Base-by-base conservation (phyloP, 441 rosid genomes). In the Raphanus hybrid region DNA sequence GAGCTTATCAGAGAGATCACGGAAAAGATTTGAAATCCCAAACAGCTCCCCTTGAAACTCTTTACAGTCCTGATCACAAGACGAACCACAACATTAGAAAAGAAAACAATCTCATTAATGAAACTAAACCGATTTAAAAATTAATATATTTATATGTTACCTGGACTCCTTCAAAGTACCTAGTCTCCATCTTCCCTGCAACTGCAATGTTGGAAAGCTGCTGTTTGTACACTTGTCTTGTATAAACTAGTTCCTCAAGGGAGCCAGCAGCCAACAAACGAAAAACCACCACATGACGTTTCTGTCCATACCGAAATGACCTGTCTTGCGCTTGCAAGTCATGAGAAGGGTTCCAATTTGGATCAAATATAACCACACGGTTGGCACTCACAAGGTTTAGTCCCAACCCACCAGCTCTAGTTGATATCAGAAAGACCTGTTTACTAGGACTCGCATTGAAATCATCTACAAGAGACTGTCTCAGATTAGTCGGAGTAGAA, bases 331-430 rank as follows among this genome's bases (percentile, higher is more conserved):
- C 98, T 81, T 93, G 98, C 60, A 93, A 85, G 84, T 93, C 99
- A 76, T 88, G 96, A 14, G 98, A 92, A 1, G 98, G 99, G 82
- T 92, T 96, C 98, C 99, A 96, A 73, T 89, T 96, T 58, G 98
- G 98, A 78, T 95, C 97, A 75, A 96, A 96, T 84, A 96, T 90
- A 61, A 96, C 97, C 76, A 96, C 98, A 3, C 97, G 94, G 78
- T 96, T 93, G 7, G 98, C 99, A 26, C 97, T 91, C 52, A 90
- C 97, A 76, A 93, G 99, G 89, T 95, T 95, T 83, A 95, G 84
- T 59, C 99, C 99, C 71, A 95, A 93, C 71, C 98, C 99, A 80
- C 98, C 98, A 80, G 98, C 99, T 82, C 97, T 87, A 76, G 98
- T 91, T 67, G 99, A 95, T 87, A 95, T 95, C n/a, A 93, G 88